A percentile compares a stretch with the other conserved stretches of the same genome.
Evolutionary conservation across 2,329 filamentous ascomycete genomes (phyloP).

Genomic region (Microcera coccophila): DNA sequence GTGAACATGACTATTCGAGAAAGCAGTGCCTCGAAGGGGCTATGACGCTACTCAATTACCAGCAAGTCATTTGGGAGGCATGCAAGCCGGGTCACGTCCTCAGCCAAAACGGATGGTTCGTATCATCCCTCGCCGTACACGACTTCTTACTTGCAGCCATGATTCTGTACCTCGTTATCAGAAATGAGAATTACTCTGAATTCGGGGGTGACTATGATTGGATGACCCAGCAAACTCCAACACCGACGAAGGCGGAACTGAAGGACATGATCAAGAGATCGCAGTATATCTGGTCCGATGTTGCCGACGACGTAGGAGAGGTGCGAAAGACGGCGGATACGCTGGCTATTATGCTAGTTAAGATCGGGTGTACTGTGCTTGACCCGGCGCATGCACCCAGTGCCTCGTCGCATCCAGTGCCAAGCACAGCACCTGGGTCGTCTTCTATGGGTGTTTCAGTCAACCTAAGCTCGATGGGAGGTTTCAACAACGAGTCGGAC

Average conservation of each 20-base stretch:
- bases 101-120: constrained; percentile 51
- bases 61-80: constrained; percentile 45
- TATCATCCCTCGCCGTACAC: constrained; percentile 54
- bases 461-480: constrained; percentile 19
- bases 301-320: constrained; percentile 36
- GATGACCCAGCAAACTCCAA: constrained; percentile 30
- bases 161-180: constrained; percentile 53
- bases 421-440: constrained; percentile 9
- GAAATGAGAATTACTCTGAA: constrained; percentile 41
- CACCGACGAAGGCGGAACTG: constrained; percentile 38
- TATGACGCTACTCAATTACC: constrained; percentile 45
- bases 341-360: constrained; percentile 43
- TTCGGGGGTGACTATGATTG: constrained; percentile 32
- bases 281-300: constrained; percentile 41
- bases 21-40: constrained; percentile 49
- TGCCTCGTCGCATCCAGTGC: constrained; percentile 1
- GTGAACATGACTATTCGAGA: constrained; percentile 51
- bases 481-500: constrained; percentile 17
- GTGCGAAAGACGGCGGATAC: constrained; percentile 45
- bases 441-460: constrained; percentile 18
- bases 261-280: constrained; percentile 40
- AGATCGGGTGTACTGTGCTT: constrained; percentile 34
- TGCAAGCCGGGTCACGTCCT: constrained; percentile 52
- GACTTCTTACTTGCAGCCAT: constrained; percentile 61
- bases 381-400: constrained; percentile 5